Evolutionary conservation across 2,329 filamentous ascomycete genomes (phyloP).

Genomic region (Parasarocladium wereldwijsianum): DNA sequence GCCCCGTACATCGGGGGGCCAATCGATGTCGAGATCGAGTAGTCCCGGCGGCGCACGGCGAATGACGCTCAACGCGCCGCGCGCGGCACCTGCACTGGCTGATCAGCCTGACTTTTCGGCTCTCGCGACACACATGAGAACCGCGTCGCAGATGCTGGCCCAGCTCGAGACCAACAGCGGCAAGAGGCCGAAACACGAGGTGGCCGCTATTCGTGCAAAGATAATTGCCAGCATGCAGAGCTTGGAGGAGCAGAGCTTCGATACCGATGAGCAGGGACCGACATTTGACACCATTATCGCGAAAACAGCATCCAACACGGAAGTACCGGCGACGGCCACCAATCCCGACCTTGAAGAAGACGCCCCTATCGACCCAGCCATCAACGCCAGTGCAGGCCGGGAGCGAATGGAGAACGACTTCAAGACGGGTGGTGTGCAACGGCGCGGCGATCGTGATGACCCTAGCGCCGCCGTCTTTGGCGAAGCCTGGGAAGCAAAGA

Average conservation of each 20-base stretch:
- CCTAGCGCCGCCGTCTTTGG: slow-evolving; percentile 77
- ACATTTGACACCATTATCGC: slow-evolving; percentile 77
- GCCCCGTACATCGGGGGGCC: slow-evolving; percentile 51
- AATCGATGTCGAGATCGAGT: slow-evolving; percentile 49
- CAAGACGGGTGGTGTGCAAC: slow-evolving; percentile 70
- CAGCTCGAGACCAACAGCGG: slow-evolving; percentile 69
- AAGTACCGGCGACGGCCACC: slow-evolving; percentile 13
- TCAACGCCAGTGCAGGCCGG: slow-evolving; percentile 58
- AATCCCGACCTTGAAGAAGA: slow-evolving; percentile 42
- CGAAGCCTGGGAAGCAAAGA: slow-evolving; percentile 74
- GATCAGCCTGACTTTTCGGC: slow-evolving; percentile 74
- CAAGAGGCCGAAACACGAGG: slow-evolving; percentile 66
- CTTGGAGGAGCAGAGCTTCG: slow-evolving; percentile 73
- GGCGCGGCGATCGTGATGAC: slow-evolving; percentile 70
- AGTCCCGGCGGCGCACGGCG: slow-evolving; percentile 48
- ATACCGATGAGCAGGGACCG: slow-evolving; percentile 56
- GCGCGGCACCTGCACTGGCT: slow-evolving; percentile 26
- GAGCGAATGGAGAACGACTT: slow-evolving; percentile 83
- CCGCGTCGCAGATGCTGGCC: slow-evolving; percentile 74
- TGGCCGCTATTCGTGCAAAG: slow-evolving; percentile 70
- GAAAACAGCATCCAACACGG: slow-evolving; percentile 42
- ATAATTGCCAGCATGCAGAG: slow-evolving; percentile 87
- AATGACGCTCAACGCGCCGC: slow-evolving; percentile 42
- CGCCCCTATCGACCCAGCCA: slow-evolving; percentile 26
- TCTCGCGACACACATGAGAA: slow-evolving; percentile 74